These are phyloP conservation scores for Alternaria novae-zelandiae DNA, from an alignment of 2,329 filamentous ascomycete genomes.

Conservation along the genomic window DNA sequence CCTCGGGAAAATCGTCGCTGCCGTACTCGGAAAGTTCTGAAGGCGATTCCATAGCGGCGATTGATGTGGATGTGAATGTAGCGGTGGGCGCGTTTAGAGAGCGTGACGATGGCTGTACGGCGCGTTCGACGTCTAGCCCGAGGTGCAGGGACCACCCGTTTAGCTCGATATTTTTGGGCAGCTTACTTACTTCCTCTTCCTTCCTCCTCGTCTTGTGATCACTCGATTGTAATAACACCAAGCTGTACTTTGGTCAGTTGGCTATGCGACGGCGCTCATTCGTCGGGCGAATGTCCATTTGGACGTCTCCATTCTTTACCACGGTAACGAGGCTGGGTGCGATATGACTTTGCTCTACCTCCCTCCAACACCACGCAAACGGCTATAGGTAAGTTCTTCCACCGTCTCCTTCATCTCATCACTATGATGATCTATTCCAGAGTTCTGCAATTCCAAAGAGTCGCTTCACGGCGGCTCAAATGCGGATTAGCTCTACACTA, in stretches of 20 bases:
- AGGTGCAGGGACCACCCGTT: slow-evolving; percentile 14
- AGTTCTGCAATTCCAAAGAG: slow-evolving; percentile 60
- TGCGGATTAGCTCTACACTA: slow-evolving; percentile 57
- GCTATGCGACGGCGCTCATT: neutral
- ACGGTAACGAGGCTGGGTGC: neutral
- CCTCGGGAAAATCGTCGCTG: slow-evolving; percentile 68
- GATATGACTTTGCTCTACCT: neutral
- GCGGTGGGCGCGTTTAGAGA: slow-evolving; percentile 9
- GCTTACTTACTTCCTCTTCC: neutral
- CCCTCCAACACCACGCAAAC: neutral
- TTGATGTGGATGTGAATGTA: neutral
- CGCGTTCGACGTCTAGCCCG: slow-evolving; percentile 10
- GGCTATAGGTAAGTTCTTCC: slow-evolving; percentile 16
- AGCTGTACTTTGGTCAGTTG: neutral
- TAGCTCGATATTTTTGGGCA: slow-evolving; percentile 17
- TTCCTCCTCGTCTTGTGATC: neutral
- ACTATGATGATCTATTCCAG: slow-evolving; percentile 53
- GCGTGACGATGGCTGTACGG: slow-evolving; percentile 12
- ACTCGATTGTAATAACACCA: neutral
- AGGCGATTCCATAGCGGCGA: slow-evolving; percentile 58
- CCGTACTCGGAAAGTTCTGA: slow-evolving; percentile 70
- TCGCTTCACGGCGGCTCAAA: slow-evolving; percentile 40
- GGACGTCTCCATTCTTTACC: neutral
- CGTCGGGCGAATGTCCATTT: neutral
- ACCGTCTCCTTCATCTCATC: neutral